These are phyloP conservation scores for Penicillium sp. DNA, from an alignment of 2,329 filamentous ascomycete genomes.

Conservation along the genomic window DNA sequence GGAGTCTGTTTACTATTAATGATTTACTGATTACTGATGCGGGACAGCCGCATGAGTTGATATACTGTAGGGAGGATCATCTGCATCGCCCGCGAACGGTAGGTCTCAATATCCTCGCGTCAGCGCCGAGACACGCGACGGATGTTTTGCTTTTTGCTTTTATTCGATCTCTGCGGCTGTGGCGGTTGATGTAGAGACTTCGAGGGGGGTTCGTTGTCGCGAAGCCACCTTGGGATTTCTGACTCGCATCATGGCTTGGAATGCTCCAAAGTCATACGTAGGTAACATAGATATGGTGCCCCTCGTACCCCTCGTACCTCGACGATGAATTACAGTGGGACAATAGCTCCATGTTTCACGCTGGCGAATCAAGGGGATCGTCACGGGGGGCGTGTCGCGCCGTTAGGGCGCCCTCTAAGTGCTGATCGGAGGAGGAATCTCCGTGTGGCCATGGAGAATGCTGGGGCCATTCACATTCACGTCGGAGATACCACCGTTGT, in stretches of 20 bases:
- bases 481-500: background rate
- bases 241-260: background rate
- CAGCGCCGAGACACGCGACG: background rate
- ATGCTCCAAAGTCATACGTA: background rate
- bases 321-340: background rate
- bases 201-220: background rate
- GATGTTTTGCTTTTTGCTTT: background rate
- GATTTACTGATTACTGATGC: background rate
- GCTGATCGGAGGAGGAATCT: background rate
- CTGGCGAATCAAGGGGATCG: background rate
- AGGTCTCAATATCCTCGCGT: background rate
- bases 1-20: background rate
- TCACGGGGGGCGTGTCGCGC: conserved; percentile 6
- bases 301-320: too few species aligned
- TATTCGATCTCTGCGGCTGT: background rate
- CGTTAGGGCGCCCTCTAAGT: background rate
- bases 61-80: background rate
- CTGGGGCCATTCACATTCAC: background rate
- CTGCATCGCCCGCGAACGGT: background rate
- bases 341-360: background rate
- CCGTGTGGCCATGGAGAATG: background rate
- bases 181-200: background rate
- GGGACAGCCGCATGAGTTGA: background rate
- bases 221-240: too few species aligned
- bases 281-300: too few species aligned